Base-by-base conservation (phyloP, 305 asterid species). In the Fraxinus greggii region DNA sequence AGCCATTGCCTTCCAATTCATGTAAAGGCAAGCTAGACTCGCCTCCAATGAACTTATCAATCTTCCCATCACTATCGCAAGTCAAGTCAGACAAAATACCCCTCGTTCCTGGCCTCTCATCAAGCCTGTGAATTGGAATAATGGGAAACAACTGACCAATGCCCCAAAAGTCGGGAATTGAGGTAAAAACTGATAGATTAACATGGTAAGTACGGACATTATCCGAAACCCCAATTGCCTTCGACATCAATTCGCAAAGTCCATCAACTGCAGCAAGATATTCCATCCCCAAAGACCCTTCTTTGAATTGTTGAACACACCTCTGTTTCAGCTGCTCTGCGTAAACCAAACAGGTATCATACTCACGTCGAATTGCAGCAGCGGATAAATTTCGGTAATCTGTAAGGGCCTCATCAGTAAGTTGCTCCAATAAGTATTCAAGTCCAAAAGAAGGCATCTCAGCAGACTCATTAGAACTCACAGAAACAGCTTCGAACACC, bases 161-260 rank as follows among this genome's bases (percentile, higher is more conserved):
- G 15, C 93, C 99, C 99, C 99, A 96, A 76, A 94, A 93, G 89
- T 96, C 99, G 19, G 98, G 99, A 77, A 96, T 88, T 3, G 99
- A 96, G 76, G 99, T 96, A 91, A 96, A 96, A 82, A 96, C 79
- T 0, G 99, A 96, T 0, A 96, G 82, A 75, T 96, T 96, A 7
- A 92, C 94, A 81, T 96, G 87, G 85, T 94, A 96, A 24, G 97
- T 93, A 40, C 84, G 89, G 28, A 92, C 85, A 0, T 92, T 90
- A 48, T 96, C 94, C 0, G 90, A 70, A 51, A 86, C 88, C 8
- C 98, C 99, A 10, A 93, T 83, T 0, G 92, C 97, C 74, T 91
- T 96, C 0, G 93, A 69, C 4, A 96, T 88, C 63, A 89, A 75
- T 3, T 94, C 99, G 61, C 98, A 96, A 1, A 96, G 85, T 19